Base-by-base conservation (phyloP, 768 basidiomycete species). In the Multifurca ochricompacta region DNA sequence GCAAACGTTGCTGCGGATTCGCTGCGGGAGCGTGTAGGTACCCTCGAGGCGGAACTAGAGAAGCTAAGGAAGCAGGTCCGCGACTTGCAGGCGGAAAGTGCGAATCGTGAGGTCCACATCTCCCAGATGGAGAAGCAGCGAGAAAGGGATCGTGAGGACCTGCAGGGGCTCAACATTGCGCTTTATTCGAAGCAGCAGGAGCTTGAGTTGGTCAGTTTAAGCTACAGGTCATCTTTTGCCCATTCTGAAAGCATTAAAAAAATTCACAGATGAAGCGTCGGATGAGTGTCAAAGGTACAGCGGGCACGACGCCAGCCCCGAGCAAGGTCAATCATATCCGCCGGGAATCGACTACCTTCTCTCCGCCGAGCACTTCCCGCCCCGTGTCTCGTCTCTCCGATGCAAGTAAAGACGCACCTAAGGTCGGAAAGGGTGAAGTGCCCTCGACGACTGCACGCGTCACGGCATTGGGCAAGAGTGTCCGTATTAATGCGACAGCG, bases 141-240 rank as follows among this genome's bases (percentile, higher is more conserved):
- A 35, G 71, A 73, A 0, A 74, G 82, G 64, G 78, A 85, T 58
- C 83, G 85, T 67, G 85, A 92, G 39, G 92, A 95, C 67, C 67
- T 87, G 19, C 69, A 78, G 44, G 86, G 88, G n/a, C 70, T 95
- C 62, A 93, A 95, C 63, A 91, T 94, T 32, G 93, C 92, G 0
- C 70, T 96, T 50, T 91, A 94, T 68, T 84, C 91, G 23, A 96
- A 96, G 70, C 93, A 96, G 64, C 91, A 94, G 67, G 93, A 95
- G 67, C 71, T 96, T 35, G 91, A 95, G 66, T 65, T 94, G 68
- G 93, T 96, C 55, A 49, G 80, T 75, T 39, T 27, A 18, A 62
- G 36, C 13, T 35, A 28, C 47, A 59, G 13, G 14, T 27, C 7
- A n/a, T 6, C 27, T 9, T 14, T 32, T 11, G 3, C 11, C 16